Conservation (phyloP, 176 grass and related monocot genomes). For the Aegilops longissima region DNA sequence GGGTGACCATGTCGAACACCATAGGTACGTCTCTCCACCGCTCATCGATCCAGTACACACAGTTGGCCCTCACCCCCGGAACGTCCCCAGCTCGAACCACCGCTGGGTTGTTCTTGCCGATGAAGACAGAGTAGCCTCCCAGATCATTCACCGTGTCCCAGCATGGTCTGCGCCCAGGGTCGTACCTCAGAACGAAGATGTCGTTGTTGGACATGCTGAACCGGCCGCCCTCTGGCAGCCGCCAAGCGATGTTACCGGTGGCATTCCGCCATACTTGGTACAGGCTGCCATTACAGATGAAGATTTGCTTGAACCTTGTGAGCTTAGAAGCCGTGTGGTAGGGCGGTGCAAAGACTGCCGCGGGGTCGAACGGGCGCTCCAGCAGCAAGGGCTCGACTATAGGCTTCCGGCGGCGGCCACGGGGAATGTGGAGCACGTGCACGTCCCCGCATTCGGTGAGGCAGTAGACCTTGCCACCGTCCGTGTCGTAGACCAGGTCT, state of each 20-base stretch:
- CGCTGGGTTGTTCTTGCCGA: slow-evolving; percentile 15
- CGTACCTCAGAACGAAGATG: not conserved
- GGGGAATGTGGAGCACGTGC: slow-evolving; percentile 11
- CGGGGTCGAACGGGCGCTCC: not conserved
- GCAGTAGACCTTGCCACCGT: not conserved
- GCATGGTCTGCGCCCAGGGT: not conserved
- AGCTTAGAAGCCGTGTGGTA: not conserved
- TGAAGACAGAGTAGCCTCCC: slow-evolving; percentile 1
- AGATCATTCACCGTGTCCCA: slow-evolving; percentile 7
- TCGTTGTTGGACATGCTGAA: not conserved
- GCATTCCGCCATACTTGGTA: slow-evolving; percentile 18
- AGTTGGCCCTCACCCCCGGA: not conserved
- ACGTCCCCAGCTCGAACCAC: not conserved
- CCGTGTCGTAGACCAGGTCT: slow-evolving; percentile 11
- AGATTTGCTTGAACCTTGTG: not conserved
- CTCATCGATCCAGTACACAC: slow-evolving; percentile 12
- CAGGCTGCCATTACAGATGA: not conserved
- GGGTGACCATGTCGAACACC: slow-evolving; percentile 21
- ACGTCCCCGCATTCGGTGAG: not conserved
- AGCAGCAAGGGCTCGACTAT: not conserved
- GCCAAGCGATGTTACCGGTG: not conserved
- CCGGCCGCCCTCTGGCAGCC: not conserved
- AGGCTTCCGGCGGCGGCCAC: not conserved
- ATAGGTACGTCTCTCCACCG: not conserved
- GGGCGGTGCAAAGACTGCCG: not conserved